Percentiles rank a stretch among this genome's conserved stretches.
These are phyloP conservation scores for Ceratopteris richardii DNA, from an alignment of 75 land plant species.

Conservation along the genomic window DNA sequence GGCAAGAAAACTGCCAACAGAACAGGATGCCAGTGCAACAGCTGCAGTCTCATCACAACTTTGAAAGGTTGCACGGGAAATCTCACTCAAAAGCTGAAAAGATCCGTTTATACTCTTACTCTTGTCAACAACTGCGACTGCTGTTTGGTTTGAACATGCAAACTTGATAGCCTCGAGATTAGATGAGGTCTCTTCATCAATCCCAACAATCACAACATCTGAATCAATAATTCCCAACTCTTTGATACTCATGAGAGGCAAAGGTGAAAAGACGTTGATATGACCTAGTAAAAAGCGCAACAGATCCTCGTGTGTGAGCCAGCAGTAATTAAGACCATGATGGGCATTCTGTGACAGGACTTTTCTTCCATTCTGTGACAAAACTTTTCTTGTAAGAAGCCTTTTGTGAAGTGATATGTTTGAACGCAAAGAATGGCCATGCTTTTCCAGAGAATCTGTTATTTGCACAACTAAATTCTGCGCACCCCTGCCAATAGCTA, in stretches of 20 bases:
- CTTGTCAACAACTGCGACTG: conserved; percentile 60
- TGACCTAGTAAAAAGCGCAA: conserved; percentile 54
- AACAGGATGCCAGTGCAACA: conserved; percentile 54
- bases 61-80: conserved; percentile 51
- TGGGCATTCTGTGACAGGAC: not conserved
- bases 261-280: conserved; percentile 59
- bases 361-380: conserved; percentile 1
- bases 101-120: not conserved
- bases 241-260: conserved; percentile 47
- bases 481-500: conserved; percentile 49
- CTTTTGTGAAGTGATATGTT: conserved; percentile 1
- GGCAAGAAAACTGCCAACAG: conserved; percentile 53
- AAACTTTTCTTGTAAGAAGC: conserved; percentile 8
- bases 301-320: conserved; percentile 71
- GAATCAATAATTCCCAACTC: conserved; percentile 40
- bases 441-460: conserved; percentile 4
- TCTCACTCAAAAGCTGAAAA: conserved; percentile 50
- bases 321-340: conserved; percentile 50
- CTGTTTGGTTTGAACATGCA: conserved; percentile 36
- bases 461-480: conserved; percentile 66
- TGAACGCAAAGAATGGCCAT: not conserved
- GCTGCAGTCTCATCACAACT: conserved; percentile 56
- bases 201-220: conserved; percentile 25
- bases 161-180: conserved; percentile 33
- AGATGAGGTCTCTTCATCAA: conserved; percentile 42